A percentile compares a stretch with the other conserved stretches of the same genome.
Conservation (phyloP, 2,329 filamentous ascomycete species). For the Neoscytalidium dimidiatum region DNA sequence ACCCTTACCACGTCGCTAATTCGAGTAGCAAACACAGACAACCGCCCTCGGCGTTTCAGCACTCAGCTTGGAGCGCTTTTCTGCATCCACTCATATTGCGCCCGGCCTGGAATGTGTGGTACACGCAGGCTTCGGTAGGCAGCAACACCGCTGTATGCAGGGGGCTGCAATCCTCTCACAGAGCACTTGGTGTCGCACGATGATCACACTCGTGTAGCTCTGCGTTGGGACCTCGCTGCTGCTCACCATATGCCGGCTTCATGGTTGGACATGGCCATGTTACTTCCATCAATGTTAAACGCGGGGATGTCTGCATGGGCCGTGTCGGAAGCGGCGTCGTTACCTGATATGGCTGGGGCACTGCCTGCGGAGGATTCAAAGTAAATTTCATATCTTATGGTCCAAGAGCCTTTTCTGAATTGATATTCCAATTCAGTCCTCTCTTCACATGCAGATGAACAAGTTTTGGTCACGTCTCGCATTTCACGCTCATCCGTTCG, state of each 20-base stretch:
- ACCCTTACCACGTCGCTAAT: not conserved
- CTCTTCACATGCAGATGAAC: not conserved
- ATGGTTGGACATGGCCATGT: not conserved
- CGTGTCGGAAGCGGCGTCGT: not conserved
- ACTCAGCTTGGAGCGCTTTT: not conserved
- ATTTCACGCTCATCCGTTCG: not conserved
- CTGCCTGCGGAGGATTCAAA: not conserved
- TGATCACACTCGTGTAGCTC: not conserved
- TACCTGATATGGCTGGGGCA: not conserved
- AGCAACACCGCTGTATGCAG: slow-evolving; percentile 7
- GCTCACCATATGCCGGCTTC: not conserved
- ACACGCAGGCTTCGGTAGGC: not conserved
- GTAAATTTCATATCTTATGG: not conserved
- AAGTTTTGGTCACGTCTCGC: not conserved
- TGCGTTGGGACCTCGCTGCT: not conserved
- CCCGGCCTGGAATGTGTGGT: not conserved
- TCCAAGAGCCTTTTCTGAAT: not conserved
- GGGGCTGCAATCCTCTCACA: slow-evolving; percentile 11
- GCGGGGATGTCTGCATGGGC: not conserved
- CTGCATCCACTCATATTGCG: not conserved
- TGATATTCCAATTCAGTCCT: not conserved
- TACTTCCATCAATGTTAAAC: not conserved
- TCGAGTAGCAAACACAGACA: not conserved
- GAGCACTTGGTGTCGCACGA: not conserved
- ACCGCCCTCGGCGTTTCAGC: not conserved